Base-by-base conservation (phyloP, 2,329 filamentous ascomycete species). In the Fusarium sp. region DNA sequence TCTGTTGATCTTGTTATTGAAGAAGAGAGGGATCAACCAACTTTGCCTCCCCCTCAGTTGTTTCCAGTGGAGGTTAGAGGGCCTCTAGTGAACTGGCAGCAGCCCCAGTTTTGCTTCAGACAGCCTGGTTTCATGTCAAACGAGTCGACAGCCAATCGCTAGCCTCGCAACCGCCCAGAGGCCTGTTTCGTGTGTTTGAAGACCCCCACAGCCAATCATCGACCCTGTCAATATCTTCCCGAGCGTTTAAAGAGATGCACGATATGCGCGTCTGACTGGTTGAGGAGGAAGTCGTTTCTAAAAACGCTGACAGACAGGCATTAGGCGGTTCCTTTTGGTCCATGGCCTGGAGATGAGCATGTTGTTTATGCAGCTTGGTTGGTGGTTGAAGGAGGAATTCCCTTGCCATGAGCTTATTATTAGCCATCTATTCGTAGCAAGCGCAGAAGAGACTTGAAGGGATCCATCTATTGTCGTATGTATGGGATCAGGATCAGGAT, bases 51-150 rank as follows among this genome's bases (percentile, higher is more conserved):
- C 47, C 61, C 53, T 62, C 57, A 46, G 30, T 47, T 51, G 24
- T 27, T 37, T 34, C 24, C 32, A 37, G 48, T n/a, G 44, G 16
- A 52, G 9, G 34, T 37, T 37, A 37, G 34, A 37, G 34, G 34
- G 34, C 34, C 18, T 34, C 14, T 40, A 37, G 48, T 27, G 44
- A 30, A 52, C 27, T 42, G 30, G 37, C 54, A 37, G 24, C 27
- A 41, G 54, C 63, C 63, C 55, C 63, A 61, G 62, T 69, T 69
- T 69, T 69, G 63, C 51, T 59, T 64, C 62, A 70, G 54, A 69
- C 62, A 61, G 67, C 42, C 49, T 48, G 56, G 69, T 72, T 72
- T 72, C 69, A 72, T 41, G 44, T 70, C 46, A 27, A 53, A 41
- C 24, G 25, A 37, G 41, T 32, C 20, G 22, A 6, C 44, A 63